Conservation (phyloP, 768 basidiomycete species). For the Sporobolomyces roseus region DNA sequence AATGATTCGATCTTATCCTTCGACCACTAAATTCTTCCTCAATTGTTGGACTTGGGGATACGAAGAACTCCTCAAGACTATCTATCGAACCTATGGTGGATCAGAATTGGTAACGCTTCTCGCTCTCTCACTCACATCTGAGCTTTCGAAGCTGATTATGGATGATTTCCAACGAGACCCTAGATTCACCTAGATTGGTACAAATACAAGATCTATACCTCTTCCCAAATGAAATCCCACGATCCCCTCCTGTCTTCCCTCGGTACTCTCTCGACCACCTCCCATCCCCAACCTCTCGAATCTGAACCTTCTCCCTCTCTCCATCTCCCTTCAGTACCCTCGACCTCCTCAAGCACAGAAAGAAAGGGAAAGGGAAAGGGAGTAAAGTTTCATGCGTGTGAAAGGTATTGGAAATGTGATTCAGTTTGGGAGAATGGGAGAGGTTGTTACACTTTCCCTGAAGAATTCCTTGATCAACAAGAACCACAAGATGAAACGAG, state of each 20-base stretch:
- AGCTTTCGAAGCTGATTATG: not conserved
- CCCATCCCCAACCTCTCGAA: not conserved
- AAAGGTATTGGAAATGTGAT: conserved; percentile 54
- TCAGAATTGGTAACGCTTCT: conserved; percentile 54
- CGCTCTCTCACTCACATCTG: not conserved
- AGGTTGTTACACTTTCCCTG: conserved; percentile 32
- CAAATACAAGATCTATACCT: conserved; percentile 65
- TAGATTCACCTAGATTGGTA: conserved; percentile 90
- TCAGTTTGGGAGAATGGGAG: conserved; percentile 34
- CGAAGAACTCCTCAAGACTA: conserved; percentile 76
- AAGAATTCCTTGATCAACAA: not conserved
- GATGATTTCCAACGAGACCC: not conserved
- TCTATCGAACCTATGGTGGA: conserved; percentile 64
- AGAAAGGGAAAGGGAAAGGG: not conserved
- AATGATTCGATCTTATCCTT: conserved; percentile 66
- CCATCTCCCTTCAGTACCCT: conserved; percentile 13
- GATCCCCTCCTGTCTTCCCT: conserved; percentile 56
- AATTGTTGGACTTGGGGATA: conserved; percentile 97
- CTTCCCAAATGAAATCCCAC: conserved; percentile 52
- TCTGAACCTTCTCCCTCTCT: conserved; percentile 33
- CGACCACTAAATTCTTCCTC: conserved; percentile 71
- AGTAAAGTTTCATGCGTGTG: conserved; percentile 84
- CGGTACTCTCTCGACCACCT: conserved; percentile 20
- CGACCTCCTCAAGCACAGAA: not conserved
- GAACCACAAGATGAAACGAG: too few species aligned